Evolutionary conservation across 345 rosid species (phyloP).

Genomic region (Draba incana): DNA sequence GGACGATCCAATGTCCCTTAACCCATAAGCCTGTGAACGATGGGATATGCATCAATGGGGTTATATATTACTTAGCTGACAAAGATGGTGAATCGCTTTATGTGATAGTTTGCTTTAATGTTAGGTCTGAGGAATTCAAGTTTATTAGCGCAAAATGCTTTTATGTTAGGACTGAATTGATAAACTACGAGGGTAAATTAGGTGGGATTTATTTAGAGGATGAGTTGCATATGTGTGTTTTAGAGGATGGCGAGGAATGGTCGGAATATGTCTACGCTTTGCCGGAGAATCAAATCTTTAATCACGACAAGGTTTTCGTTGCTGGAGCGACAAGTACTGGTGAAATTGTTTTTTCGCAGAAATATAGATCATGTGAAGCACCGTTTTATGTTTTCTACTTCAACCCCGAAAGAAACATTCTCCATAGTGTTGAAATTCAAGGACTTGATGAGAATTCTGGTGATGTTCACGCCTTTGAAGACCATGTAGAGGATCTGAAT

Average conservation of each 20-base stretch:
- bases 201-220: background rate
- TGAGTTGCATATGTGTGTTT: background rate
- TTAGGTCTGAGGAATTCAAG: background rate
- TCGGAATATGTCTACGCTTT: background rate
- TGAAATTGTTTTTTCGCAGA: background rate
- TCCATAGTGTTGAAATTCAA: background rate
- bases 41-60: constrained; percentile 3
- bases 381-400: background rate
- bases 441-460: no score
- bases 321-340: background rate
- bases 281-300: no score
- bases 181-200: background rate
- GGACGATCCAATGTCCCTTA: background rate
- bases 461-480: background rate
- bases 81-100: background rate
- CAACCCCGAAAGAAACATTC: background rate
- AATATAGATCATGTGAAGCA: background rate
- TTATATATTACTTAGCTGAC: background rate
- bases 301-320: background rate
- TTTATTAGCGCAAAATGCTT: background rate
- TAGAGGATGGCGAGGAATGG: background rate
- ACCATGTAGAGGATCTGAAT: background rate
- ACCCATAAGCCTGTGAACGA: background rate
- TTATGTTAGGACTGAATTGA: background rate
- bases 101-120: background rate